These are phyloP conservation scores for Lentinus polychrous DNA, from an alignment of 1,284 basidiomycete species.

Conservation along the genomic window DNA sequence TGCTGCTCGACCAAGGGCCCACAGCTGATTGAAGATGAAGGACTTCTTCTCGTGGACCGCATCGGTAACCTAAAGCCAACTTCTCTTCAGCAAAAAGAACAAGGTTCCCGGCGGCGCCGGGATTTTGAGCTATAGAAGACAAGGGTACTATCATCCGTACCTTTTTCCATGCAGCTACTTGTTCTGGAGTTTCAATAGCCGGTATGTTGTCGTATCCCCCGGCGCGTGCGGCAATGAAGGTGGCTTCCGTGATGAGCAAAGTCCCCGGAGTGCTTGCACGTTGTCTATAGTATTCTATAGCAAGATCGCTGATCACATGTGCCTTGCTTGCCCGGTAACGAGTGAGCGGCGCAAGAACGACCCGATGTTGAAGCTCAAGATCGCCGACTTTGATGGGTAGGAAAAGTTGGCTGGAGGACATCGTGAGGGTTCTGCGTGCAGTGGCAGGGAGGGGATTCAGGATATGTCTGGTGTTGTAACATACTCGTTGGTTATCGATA, in stretches of 20 bases:
- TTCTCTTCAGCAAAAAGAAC: no score
- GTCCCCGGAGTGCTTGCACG: constrained; percentile 33
- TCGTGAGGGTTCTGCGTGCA: no score
- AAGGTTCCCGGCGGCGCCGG: not conserved
- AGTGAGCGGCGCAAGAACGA: constrained; percentile 40
- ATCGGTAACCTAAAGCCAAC: constrained; percentile 12
- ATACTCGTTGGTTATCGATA: no score
- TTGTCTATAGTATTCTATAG: constrained; percentile 36
- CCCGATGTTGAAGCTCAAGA: constrained; percentile 31
- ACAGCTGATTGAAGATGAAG: constrained; percentile 35
- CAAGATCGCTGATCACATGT: constrained; percentile 18
- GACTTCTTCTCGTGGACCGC: constrained; percentile 21
- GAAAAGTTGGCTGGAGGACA: constrained; percentile 25
- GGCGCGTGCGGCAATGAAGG: constrained; percentile 29
- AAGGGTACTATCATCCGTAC: constrained; percentile 14
- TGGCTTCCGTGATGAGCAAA: constrained; percentile 39
- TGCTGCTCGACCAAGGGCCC: constrained; percentile 37
- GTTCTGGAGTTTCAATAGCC: constrained; percentile 32
- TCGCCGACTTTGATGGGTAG: constrained; percentile 33
- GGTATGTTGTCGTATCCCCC: constrained; percentile 29
- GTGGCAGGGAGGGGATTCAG: no score
- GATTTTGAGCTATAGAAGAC: no score
- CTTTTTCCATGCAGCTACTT: constrained; percentile 37
- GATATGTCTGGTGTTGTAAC: no score
- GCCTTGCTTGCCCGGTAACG: constrained; percentile 21